Evolutionary conservation across 1,139 yeast species (phyloP).

Genomic region (Sugiyamaella sp.): DNA sequence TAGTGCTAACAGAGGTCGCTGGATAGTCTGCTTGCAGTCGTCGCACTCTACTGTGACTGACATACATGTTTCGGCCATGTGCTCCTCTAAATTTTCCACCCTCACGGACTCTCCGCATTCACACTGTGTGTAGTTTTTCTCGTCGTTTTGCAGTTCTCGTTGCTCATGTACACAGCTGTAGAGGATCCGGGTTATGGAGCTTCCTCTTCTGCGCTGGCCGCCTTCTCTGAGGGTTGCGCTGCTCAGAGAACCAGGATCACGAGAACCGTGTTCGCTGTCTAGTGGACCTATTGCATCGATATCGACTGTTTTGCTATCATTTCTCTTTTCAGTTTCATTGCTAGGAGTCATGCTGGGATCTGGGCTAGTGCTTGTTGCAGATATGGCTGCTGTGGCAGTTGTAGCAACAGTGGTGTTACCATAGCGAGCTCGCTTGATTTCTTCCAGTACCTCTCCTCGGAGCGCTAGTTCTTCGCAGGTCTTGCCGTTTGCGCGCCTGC

Average conservation of each 20-base stretch:
- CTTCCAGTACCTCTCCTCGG: conserved; percentile 26
- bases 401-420: background rate
- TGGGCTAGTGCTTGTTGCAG: background rate
- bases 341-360: conserved; percentile 7
- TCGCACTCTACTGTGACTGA: conserved; percentile 43
- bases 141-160: background rate
- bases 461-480: conserved; percentile 28
- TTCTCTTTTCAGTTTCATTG: too few relatives aligned
- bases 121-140: conserved; percentile 5
- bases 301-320: too few relatives aligned
- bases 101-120: conserved; percentile 26
- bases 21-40: conserved; percentile 46
- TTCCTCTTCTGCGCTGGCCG: background rate
- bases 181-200: background rate
- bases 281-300: too few relatives aligned
- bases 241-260: too few relatives aligned
- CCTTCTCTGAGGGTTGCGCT: too few relatives aligned
- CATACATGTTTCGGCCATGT: conserved; percentile 27
- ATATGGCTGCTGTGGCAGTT: background rate
- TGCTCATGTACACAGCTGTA: conserved; percentile 17
- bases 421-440: conserved; percentile 2
- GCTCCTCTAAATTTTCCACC: conserved; percentile 25
- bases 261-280: too few relatives aligned
- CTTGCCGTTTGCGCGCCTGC: conserved; percentile 14
- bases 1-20: conserved; percentile 37